Conservation (phyloP, 208 protist genomes). For the Porcisia hertigi region DNA sequence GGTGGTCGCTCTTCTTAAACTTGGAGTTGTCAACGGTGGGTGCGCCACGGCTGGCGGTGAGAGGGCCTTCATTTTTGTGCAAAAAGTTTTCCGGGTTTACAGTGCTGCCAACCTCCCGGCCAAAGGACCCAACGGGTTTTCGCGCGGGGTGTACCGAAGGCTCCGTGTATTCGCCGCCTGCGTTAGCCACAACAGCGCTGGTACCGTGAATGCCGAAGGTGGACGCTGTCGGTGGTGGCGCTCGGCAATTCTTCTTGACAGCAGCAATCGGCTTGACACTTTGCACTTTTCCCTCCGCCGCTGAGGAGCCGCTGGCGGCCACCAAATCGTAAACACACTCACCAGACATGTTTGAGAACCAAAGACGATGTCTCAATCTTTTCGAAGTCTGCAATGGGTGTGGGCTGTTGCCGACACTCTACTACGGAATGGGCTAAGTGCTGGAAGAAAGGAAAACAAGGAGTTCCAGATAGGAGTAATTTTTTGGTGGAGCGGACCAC, state of each 20-base stretch:
- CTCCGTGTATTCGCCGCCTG: conserved; percentile 74
- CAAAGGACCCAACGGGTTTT: conserved; percentile 83
- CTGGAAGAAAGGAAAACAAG: neutral
- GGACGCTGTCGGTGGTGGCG: conserved; percentile 78
- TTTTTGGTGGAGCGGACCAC: no score
- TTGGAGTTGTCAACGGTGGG: conserved; percentile 68
- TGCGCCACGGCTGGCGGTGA: conserved; percentile 76
- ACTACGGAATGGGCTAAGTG: neutral
- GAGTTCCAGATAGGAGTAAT: no score
- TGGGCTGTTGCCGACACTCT: conserved; percentile 1
- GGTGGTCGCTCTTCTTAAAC: conserved; percentile 74
- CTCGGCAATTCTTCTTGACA: conserved; percentile 42
- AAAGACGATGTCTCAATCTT: neutral
- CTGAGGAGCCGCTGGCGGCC: conserved; percentile 31
- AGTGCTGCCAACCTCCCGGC: conserved; percentile 58
- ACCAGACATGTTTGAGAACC: conserved; percentile 64
- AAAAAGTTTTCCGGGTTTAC: conserved; percentile 73
- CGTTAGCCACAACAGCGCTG: conserved; percentile 80
- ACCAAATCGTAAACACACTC: conserved; percentile 88
- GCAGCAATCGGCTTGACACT: conserved; percentile 6
- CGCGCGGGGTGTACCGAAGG: conserved; percentile 78
- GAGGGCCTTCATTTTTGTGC: conserved; percentile 75
- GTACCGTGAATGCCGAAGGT: conserved; percentile 91
- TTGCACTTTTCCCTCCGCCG: conserved; percentile 3
- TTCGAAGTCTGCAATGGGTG: conserved; percentile 2